phyloP scores from a whole-genome alignment of 1,284 basidiomycete genomes.

The Tylopilus orsonianus region DNA sequence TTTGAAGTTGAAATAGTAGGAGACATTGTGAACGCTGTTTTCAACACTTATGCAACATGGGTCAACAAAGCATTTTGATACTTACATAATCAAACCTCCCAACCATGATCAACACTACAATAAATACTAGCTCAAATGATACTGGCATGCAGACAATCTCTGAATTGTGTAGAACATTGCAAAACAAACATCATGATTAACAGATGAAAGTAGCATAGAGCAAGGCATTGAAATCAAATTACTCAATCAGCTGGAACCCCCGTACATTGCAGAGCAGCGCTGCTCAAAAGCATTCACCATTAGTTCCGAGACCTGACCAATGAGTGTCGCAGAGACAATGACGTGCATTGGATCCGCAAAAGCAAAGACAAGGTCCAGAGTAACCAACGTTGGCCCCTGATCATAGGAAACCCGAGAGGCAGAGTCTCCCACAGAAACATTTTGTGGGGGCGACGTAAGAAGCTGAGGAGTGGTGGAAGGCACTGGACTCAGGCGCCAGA shows the following conservation, averaged over 20 bases:
- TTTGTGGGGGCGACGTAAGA: conserved; percentile 22
- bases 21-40: conserved; percentile 47
- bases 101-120: too few species aligned
- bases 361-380: conserved; percentile 80
- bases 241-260: conserved; percentile 32
- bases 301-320: conserved; percentile 81
- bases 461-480: conserved; percentile 45
- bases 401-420: conserved; percentile 17
- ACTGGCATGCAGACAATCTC: too few species aligned
- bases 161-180: too few species aligned
- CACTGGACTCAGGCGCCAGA: conserved; percentile 74
- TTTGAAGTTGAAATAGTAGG: conserved; percentile 54
- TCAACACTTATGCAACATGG: too few species aligned
- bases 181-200: not conserved
- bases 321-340: conserved; percentile 77
- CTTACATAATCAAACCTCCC: too few species aligned
- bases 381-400: conserved; percentile 65
- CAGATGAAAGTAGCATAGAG: too few species aligned
- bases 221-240: not conserved
- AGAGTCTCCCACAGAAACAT: not conserved
- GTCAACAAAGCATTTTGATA: too few species aligned
- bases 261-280: conserved; percentile 74
- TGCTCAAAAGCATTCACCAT: conserved; percentile 94
- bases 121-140: too few species aligned
- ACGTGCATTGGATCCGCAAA: conserved; percentile 89